Evolutionary conservation across 2,329 filamentous ascomycete species (phyloP), one percentile per base, ranked within the genome.

Genomic region (Colletotrichum paranaense): DNA sequence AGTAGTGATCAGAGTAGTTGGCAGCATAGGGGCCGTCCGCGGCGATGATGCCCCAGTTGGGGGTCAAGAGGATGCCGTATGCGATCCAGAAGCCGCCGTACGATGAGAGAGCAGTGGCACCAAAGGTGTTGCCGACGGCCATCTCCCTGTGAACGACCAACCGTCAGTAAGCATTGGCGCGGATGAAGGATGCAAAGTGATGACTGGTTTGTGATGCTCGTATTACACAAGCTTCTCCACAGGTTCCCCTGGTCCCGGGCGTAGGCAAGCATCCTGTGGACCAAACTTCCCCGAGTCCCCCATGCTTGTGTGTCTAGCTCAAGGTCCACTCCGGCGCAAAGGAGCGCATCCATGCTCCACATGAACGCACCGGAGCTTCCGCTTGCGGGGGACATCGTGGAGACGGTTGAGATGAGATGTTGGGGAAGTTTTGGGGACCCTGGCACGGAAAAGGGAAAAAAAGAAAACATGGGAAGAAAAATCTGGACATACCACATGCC

Each of bases 51-150:
- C 89, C 81, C 85, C 93, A 95, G 75, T 88, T 80, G 1, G 90
- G 93, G 2, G 92, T 94, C 74, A 93, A 83, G 67, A 95, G 87
- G 78, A 95, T 92, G 75, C 86, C 93, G 78, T 94, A 93, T 14
- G 89, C 86, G 79, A 96, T 89, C 94, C 94, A 96, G 88, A 96
- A 96, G 75, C 93, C 93, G 77, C 94, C 94, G 79, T 94, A 96
- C 0, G 93, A 95, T 11, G 93, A 94, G 70, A 96, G 85, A 24
- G 94, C 93, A 28, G 93, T 95, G 65, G 93, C 94, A 87, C 93
- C 93, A 76, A 96, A 95, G 12, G 94, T 96, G 87, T 96, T 96
- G 70, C 93, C 94, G n/a, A 94, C 88, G 46, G 93, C 93, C 90
- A 96, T 94, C 85, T 96, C 94, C 93, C 93, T 94, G 66, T 12